Base-by-base conservation (phyloP, 306 rosid genomes). In the Quercus berberidifolia region DNA sequence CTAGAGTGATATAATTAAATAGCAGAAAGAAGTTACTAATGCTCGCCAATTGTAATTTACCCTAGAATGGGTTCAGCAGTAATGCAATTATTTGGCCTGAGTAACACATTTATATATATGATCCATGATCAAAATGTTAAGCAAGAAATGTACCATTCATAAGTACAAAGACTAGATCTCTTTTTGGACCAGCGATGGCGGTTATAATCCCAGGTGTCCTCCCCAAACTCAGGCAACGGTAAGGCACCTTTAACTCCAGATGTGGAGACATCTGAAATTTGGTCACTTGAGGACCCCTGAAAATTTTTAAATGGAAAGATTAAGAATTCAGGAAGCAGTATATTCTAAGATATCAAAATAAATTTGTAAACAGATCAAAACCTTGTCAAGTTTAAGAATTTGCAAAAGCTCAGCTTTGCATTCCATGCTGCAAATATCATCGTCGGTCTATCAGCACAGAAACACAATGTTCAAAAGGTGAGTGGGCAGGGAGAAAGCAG, bases 391-490 rank as follows among this genome's bases (percentile, higher is more conserved):
- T 85, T 84, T 88, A 55, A 75, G 83, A 67, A 80, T 80, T 75
- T 93, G 85, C 84, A 91, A 71, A 74, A 91, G 91, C 71, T 93
- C 93, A 31, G 63, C 60, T 86, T 91, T 93, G 89, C 98, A 93
- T 78, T 93, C 98, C 92, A 84, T 85, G 88, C 98, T 91, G 87
- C 98, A 93, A 65, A 93, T 85, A 81, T 93, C 97, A 49, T 93
- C 97, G 25, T 90, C 84, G 17, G 97, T 93, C 98, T 91, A 75
- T 68, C 70, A 84, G 84, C 77, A 83, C 77, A 80, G 67, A 64
- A 19, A 54, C 80, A 77, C 78, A 79, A 28, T 35, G 71, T 30
- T 55, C 18, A 74, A 31, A 60, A 46, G 15, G 51, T 30, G 58
- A 71, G 55, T 77, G 35, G 65, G 74, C 30, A 51, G 68, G 76